phyloP scores from a whole-genome alignment of 495 filamentous ascomycete species.

The Xylaria palmicola region DNA sequence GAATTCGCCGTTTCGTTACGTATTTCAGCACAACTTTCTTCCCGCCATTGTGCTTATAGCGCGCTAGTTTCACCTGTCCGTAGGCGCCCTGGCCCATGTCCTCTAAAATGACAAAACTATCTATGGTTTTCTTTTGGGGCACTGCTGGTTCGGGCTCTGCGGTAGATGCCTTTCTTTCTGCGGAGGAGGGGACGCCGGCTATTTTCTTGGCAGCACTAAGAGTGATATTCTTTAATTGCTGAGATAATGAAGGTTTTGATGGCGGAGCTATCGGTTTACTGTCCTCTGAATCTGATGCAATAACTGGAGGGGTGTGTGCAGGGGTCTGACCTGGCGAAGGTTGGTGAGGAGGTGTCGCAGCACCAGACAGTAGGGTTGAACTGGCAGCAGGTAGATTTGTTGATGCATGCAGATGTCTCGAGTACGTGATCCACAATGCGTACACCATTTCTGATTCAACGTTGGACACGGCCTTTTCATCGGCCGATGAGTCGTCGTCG shows the following conservation, averaged over 20 bases:
- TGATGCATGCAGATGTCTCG: conserved; percentile 80
- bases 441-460: conserved; percentile 77
- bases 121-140: conserved; percentile 64
- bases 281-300: conserved; percentile 50
- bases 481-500: conserved; percentile 45
- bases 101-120: conserved; percentile 89
- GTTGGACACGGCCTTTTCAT: conserved; percentile 27
- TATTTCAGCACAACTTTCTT: conserved; percentile 96
- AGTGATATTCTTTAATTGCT: conserved; percentile 73
- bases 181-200: conserved; percentile 36
- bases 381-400: conserved; percentile 54
- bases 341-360: conserved; percentile 65
- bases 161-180: conserved; percentile 35
- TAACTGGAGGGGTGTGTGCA: conserved; percentile 50
- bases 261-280: conserved; percentile 30
- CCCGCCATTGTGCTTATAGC: conserved; percentile 70
- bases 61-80: conserved; percentile 94
- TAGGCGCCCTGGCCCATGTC: conserved; percentile 99
- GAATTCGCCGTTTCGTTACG: conserved; percentile 93
- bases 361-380: conserved; percentile 59
- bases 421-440: conserved; percentile 96
- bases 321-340: conserved; percentile 74
- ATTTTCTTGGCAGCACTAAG: conserved; percentile 47
- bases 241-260: conserved; percentile 61
- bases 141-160: conserved; percentile 22